These are phyloP conservation scores for Arthrinium puccinioides DNA, from an alignment of 2,329 filamentous ascomycete genomes.

Conservation along the genomic window DNA sequence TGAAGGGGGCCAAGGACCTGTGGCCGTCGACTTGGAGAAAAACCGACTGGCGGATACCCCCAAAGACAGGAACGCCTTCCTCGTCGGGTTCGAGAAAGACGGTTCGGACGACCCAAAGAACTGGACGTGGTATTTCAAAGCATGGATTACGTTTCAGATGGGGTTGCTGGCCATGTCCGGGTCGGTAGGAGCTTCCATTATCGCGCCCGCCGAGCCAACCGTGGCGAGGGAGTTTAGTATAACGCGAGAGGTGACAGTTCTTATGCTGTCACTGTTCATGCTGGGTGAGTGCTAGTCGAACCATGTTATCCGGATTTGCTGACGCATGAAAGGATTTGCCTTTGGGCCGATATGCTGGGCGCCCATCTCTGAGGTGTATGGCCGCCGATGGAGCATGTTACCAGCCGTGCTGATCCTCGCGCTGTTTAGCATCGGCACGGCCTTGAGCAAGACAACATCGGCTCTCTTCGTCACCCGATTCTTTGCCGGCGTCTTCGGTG, in stretches of 20 bases:
- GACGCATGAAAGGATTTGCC: constrained; percentile 13
- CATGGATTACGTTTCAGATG: constrained; percentile 39
- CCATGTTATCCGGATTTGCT: not conserved
- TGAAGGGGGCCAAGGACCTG: no score
- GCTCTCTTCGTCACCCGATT: constrained; percentile 26
- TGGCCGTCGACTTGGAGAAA: not conserved
- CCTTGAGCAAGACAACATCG: constrained; percentile 12
- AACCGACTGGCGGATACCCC: not conserved
- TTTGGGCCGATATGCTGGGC: constrained; percentile 33
- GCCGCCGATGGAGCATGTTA: constrained; percentile 34
- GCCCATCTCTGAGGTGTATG: constrained; percentile 35
- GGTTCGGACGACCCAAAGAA: constrained; percentile 39
- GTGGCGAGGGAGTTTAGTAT: constrained; percentile 35
- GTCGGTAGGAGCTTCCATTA: constrained; percentile 42
- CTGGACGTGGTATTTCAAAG: constrained; percentile 34
- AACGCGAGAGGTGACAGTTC: constrained; percentile 33
- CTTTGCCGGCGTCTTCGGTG: constrained; percentile 35
- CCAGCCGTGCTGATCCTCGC: constrained; percentile 32
- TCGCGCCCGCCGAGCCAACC: constrained; percentile 34
- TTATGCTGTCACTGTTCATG: constrained; percentile 39
- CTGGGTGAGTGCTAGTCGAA: constrained; percentile 6
- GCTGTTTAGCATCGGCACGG: constrained; percentile 38
- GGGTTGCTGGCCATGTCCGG: constrained; percentile 42
- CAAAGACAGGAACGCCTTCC: not conserved
- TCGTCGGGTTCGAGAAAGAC: constrained; percentile 11